These are phyloP conservation scores for Aspergillus hortae DNA, from an alignment of 2,329 filamentous ascomycete species.

Conservation along the genomic window DNA sequence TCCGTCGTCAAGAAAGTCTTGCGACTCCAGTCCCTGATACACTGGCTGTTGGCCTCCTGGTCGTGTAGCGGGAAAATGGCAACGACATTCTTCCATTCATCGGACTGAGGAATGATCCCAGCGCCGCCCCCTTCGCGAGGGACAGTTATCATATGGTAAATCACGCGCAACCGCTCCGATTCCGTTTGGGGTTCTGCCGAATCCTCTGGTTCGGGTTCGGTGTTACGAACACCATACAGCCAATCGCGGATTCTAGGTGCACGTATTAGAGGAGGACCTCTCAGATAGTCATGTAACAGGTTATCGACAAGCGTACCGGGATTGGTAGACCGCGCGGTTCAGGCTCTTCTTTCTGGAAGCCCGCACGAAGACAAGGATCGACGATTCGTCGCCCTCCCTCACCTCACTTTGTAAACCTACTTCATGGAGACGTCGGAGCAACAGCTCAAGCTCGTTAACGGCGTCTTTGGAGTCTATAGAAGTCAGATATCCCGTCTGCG, in stretches of 20 bases:
- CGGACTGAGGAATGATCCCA: constrained; percentile 66
- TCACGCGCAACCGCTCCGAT: constrained; percentile 81
- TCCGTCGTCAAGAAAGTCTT: constrained; percentile 46
- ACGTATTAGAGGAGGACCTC: neutral
- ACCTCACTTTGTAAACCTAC: constrained; percentile 86
- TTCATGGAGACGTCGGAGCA: constrained; percentile 69
- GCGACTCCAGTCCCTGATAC: constrained; percentile 71
- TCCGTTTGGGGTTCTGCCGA: constrained; percentile 81
- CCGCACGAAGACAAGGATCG: constrained; percentile 80
- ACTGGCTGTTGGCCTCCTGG: constrained; percentile 68
- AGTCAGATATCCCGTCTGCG: constrained; percentile 2
- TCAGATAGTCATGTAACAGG: neutral
- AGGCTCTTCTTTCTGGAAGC: constrained; percentile 70
- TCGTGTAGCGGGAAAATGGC: constrained; percentile 80
- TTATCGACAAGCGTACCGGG: constrained; percentile 49
- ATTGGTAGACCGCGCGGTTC: constrained; percentile 77
- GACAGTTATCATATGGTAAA: constrained; percentile 79
- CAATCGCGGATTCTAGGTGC: constrained; percentile 76
- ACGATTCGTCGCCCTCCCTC: constrained; percentile 70
- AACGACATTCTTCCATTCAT: constrained; percentile 70
- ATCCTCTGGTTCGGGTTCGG: constrained; percentile 67
- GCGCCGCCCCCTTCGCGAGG: constrained; percentile 72
- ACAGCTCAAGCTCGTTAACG: constrained; percentile 70
- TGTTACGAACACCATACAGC: constrained; percentile 82
- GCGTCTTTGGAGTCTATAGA: constrained; percentile 64